A percentile compares a stretch with the other conserved stretches of the same genome.
Evolutionary conservation across 2,329 filamentous ascomycete genomes (phyloP).

Genomic region (Sclerotinia spermophila): DNA sequence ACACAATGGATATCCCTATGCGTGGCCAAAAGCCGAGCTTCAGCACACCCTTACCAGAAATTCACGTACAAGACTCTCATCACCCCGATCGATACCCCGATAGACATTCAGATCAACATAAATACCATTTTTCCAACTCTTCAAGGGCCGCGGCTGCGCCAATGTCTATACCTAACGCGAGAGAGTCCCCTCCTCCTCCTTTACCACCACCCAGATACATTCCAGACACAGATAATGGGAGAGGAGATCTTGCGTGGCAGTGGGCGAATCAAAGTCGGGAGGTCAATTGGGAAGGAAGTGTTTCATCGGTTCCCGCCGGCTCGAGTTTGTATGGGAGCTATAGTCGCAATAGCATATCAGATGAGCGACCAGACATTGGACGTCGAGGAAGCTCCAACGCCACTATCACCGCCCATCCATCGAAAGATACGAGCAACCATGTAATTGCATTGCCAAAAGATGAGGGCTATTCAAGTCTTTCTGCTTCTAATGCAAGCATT

Average conservation of each 20-base stretch:
- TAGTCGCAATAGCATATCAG: slow-evolving; percentile 31
- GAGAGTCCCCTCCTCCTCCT: slow-evolving; percentile 54
- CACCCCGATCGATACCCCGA: slow-evolving; percentile 34
- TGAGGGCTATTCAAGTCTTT: slow-evolving; percentile 39
- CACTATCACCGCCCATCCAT: slow-evolving; percentile 45
- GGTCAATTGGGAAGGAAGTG: slow-evolving; percentile 43
- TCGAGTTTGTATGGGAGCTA: slow-evolving; percentile 49
- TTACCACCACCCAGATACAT: slow-evolving; percentile 61
- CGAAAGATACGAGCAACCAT: slow-evolving; percentile 30
- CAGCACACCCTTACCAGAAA: slow-evolving; percentile 38
- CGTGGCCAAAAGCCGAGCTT: slow-evolving; percentile 25
- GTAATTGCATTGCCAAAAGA: slow-evolving; percentile 26
- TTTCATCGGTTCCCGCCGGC: slow-evolving; percentile 45
- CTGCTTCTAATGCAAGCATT: slow-evolving; percentile 36
- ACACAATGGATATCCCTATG: slow-evolving; percentile 44
- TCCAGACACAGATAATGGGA: slow-evolving; percentile 46
- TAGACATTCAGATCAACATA: slow-evolving; percentile 30
- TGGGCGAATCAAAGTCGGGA: slow-evolving; percentile 54
- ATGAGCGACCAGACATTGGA: slow-evolving; percentile 31
- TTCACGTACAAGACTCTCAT: slow-evolving; percentile 42
- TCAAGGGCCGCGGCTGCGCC: slow-evolving; percentile 45
- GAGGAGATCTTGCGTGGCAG: slow-evolving; percentile 56
- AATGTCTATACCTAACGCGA: slow-evolving; percentile 60
- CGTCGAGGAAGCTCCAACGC: slow-evolving; percentile 40
- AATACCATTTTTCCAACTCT: slow-evolving; percentile 37